Percentiles rank a stretch among this genome's conserved stretches.
Conservation (phyloP, 2,329 filamentous ascomycete species). For the Fusarium sp. region DNA sequence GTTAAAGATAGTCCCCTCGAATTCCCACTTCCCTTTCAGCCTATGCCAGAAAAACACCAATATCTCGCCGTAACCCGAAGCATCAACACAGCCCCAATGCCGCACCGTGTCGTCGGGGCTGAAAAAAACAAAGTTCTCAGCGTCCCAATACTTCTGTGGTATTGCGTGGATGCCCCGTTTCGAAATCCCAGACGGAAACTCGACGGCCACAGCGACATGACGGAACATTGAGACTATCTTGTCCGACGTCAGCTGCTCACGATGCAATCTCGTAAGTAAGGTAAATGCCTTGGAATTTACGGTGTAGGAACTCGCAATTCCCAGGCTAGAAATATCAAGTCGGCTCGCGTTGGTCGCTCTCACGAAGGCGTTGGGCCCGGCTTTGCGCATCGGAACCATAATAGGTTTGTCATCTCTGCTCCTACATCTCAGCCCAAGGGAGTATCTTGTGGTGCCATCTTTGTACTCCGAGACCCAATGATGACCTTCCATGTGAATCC, state of each 20-base stretch:
- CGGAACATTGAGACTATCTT: background rate
- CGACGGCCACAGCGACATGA: background rate
- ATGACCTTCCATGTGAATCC: background rate
- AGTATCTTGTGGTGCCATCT: background rate
- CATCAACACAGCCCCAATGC: background rate
- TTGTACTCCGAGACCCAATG: background rate
- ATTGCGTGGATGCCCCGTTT: background rate
- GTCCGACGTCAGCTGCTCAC: background rate
- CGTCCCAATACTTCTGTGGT: constrained; percentile 1
- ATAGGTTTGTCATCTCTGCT: background rate
- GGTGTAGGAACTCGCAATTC: background rate
- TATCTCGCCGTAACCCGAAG: background rate
- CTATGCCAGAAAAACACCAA: background rate
- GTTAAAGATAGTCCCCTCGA: background rate
- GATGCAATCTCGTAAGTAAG: background rate
- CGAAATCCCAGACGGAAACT: background rate
- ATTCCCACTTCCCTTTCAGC: background rate
- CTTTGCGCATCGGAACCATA: background rate
- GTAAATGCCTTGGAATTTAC: background rate
- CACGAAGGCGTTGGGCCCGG: background rate
- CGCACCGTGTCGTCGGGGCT: background rate
- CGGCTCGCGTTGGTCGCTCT: background rate
- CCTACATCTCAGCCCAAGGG: background rate
- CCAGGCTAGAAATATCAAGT: background rate
- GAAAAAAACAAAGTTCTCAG: background rate